A percentile compares a stretch with the other conserved stretches of the same genome.
phyloP scores from a whole-genome alignment of 2,329 filamentous ascomycete species.

The Akanthomyces muscarius region DNA sequence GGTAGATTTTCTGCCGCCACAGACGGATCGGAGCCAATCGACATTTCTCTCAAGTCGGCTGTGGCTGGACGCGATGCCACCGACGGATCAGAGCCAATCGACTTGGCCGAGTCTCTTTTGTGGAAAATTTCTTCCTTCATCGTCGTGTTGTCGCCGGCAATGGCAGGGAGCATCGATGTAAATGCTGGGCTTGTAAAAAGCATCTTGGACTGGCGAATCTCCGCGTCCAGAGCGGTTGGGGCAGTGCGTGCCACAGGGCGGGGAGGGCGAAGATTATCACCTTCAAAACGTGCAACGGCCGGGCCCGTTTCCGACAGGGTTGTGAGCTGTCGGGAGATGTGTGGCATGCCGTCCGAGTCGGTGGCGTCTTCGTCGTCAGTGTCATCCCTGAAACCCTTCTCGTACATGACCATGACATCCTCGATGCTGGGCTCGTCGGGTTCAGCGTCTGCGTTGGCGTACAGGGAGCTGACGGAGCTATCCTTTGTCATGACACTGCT shows the following conservation, averaged over 20 bases:
- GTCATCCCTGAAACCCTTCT: conserved; percentile 54
- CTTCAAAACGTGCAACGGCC: conserved; percentile 5
- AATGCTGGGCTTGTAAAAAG: conserved; percentile 38
- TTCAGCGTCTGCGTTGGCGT: conserved; percentile 35
- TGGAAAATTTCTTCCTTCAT: conserved; percentile 19
- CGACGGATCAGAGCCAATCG: conserved; percentile 45
- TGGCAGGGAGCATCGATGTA: conserved; percentile 36
- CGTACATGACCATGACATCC: conserved; percentile 68
- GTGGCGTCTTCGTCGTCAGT: conserved; percentile 36
- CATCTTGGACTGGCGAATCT: conserved; percentile 38
- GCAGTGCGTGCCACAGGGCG: conserved; percentile 19
- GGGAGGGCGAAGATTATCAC: conserved; percentile 21
- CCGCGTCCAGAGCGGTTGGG: conserved; percentile 33
- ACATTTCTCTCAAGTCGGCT: conserved; percentile 20
- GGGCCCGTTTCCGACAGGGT: conserved; percentile 16
- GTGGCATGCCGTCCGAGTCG: conserved; percentile 18
- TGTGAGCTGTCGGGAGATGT: conserved; percentile 15
- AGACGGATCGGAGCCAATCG: too few relatives aligned
- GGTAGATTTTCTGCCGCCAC: not conserved
- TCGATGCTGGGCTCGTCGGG: conserved; percentile 60
- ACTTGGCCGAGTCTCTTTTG: conserved; percentile 37
- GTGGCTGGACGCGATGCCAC: conserved; percentile 27
- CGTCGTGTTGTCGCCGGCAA: conserved; percentile 25
- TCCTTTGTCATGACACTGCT: conserved; percentile 78
- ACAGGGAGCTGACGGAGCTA: conserved; percentile 67